Conservation (phyloP, 345 rosid species). For the Euphorbia peplus region DNA sequence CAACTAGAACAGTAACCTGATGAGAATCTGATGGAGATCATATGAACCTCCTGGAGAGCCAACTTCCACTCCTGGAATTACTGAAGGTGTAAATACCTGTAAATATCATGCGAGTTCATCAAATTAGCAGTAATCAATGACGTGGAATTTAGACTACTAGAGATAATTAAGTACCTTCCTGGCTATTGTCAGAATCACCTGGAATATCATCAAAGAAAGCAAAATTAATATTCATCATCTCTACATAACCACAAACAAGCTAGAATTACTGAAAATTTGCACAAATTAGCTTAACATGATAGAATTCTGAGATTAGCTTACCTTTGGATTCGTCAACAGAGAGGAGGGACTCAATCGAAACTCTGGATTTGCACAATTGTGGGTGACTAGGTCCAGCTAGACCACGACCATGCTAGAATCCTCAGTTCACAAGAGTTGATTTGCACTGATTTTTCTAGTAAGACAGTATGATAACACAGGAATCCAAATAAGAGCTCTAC, state of each 20-base stretch:
- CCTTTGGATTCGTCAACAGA: conserved; percentile 21
- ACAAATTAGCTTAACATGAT: no score
- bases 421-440: no score
- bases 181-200: conserved; percentile 38
- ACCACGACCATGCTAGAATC: no score
- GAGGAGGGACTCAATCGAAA: conserved; percentile 65
- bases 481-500: no score
- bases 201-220: conserved; percentile 17
- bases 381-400: no score
- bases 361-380: conserved; percentile 16
- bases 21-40: conserved; percentile 75
- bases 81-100: conserved; percentile 49
- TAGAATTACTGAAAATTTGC: conserved; percentile 17
- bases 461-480: no score
- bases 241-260: background rate
- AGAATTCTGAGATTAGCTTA: conserved; percentile 15
- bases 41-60: conserved; percentile 84
- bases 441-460: no score
- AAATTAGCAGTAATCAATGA: background rate
- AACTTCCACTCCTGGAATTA: conserved; percentile 89
- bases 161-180: conserved; percentile 48
- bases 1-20: conserved; percentile 26
- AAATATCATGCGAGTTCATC: no score
- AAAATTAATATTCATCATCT: background rate
- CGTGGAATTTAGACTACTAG: background rate